A percentile compares a stretch with the other conserved stretches of the same genome.
phyloP scores from a whole-genome alignment of 495 filamentous ascomycete genomes.

The Choiromyces venosus region DNA sequence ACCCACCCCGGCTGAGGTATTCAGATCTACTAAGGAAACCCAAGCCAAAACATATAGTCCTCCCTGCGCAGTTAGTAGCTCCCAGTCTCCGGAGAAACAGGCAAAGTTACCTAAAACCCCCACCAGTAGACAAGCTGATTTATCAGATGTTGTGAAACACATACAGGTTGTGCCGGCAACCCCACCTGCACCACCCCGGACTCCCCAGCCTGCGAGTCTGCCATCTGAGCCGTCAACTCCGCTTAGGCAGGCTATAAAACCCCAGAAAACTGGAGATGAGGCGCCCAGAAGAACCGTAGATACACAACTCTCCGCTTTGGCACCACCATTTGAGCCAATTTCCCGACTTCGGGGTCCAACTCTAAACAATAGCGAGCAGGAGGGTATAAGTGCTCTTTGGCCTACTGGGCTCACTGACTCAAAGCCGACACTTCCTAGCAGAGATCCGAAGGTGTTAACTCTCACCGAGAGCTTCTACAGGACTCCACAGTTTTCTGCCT shows the following conservation, averaged over 20 bases:
- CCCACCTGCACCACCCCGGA: background rate
- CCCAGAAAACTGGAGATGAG: background rate
- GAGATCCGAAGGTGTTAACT: background rate
- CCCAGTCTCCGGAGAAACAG: background rate
- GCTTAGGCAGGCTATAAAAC: background rate
- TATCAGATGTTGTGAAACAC: background rate
- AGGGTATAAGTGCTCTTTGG: background rate
- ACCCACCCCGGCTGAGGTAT: background rate
- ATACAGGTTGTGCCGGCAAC: background rate
- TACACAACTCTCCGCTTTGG: background rate
- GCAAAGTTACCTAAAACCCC: background rate
- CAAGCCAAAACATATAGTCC: background rate
- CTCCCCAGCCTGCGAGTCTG: background rate
- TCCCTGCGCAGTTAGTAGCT: background rate
- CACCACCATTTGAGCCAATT: background rate
- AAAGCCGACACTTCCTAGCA: background rate
- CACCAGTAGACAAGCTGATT: background rate
- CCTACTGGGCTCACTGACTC: background rate
- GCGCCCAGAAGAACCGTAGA: background rate
- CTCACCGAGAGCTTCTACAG: slow-evolving; percentile 22
- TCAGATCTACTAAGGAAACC: background rate
- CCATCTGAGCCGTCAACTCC: background rate
- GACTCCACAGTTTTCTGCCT: slow-evolving; percentile 23
- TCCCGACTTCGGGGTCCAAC: background rate
- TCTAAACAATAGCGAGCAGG: background rate